Evolutionary conservation across 2,329 filamentous ascomycete species (phyloP).

Genomic region (Verticillium tricorpus): DNA sequence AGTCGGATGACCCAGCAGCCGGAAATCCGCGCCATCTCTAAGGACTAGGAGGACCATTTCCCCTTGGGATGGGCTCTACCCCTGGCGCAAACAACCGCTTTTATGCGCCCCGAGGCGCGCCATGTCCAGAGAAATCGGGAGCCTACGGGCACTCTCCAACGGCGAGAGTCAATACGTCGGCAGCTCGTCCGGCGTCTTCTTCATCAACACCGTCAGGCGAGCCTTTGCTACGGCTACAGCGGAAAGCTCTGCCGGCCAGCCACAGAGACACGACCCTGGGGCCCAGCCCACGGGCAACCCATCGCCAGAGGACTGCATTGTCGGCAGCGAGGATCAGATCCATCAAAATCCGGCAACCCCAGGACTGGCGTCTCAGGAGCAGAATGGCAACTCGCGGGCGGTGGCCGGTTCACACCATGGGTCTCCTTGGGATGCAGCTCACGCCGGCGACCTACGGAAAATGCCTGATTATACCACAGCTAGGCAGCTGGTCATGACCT

Average conservation of each 20-base stretch:
- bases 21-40: too few relatives aligned
- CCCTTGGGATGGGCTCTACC: too few relatives aligned
- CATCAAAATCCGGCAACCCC: too few relatives aligned
- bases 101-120: neutral
- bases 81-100: too few relatives aligned
- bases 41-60: too few relatives aligned
- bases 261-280: neutral
- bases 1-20: neutral
- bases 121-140: constrained; percentile 9
- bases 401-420: too few relatives aligned
- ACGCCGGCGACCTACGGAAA: neutral
- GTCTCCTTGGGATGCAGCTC: neutral
- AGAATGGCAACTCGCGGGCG: too few relatives aligned
- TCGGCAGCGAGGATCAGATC: constrained; percentile 2
- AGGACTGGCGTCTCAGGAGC: too few relatives aligned
- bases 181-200: constrained; percentile 47
- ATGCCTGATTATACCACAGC: constrained; percentile 13
- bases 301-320: constrained; percentile 10
- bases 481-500: constrained; percentile 38
- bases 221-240: constrained; percentile 38
- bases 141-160: constrained; percentile 9
- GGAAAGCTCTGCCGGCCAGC: neutral
- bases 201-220: constrained; percentile 47
- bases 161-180: constrained; percentile 45
- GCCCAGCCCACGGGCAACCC: constrained; percentile 18